These are phyloP conservation scores for Polygonum maritimum DNA, from an alignment of 148 eudicot genomes.

Conservation along the genomic window DNA sequence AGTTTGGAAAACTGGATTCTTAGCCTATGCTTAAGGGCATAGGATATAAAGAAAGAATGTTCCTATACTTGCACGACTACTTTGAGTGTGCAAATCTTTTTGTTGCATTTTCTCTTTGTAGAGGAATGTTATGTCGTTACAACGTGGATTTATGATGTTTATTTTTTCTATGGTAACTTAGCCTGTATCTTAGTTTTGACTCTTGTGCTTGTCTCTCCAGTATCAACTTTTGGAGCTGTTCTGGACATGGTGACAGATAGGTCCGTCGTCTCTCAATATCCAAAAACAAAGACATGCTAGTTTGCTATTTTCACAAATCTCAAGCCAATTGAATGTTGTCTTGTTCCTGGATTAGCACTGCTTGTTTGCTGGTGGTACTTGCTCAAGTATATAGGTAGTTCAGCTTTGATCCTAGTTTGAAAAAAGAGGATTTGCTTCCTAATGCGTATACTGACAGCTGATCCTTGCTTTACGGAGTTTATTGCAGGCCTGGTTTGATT, in stretches of 20 bases:
- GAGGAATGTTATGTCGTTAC: neutral
- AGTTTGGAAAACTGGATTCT: no score
- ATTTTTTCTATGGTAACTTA: neutral
- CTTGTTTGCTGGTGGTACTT: conserved; percentile 80
- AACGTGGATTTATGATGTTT: neutral
- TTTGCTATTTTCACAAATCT: neutral
- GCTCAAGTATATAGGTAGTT: conserved; percentile 84
- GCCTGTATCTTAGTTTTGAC: neutral
- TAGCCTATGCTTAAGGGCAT: no score
- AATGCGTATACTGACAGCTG: neutral
- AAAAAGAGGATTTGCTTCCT: neutral
- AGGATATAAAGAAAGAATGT: no score
- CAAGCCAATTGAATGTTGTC: neutral
- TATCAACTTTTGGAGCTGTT: conserved; percentile 89
- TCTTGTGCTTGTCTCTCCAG: conserved; percentile 21
- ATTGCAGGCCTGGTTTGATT: conserved; percentile 69
- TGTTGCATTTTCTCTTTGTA: neutral
- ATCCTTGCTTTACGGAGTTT: neutral
- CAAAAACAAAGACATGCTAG: neutral
- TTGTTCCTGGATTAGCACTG: conserved; percentile 78
- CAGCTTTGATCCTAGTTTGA: neutral
- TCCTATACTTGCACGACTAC: neutral
- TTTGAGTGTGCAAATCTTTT: neutral
- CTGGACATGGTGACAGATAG: conserved; percentile 47
- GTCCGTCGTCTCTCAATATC: neutral